phyloP scores from a whole-genome alignment of 352 stramenopile species.

The Aphanomyces astaci region DNA sequence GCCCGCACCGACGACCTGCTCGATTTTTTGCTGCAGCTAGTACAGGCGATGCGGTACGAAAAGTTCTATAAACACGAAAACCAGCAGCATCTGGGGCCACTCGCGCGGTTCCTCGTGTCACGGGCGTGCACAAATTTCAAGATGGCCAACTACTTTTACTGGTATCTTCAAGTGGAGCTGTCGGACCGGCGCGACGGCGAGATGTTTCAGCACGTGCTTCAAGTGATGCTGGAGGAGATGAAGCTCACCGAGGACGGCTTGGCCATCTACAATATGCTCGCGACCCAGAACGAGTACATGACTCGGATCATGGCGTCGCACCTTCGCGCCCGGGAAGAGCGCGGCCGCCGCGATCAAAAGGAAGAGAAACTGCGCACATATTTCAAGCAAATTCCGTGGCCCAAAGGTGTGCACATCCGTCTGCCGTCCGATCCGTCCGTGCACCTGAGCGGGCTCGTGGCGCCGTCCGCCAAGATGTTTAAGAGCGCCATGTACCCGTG shows the following conservation, averaged over 20 bases:
- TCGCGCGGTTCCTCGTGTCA: conserved; percentile 93
- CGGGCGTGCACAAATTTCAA: conserved; percentile 90
- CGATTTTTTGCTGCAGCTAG: conserved; percentile 97
- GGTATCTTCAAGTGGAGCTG: conserved; percentile 81
- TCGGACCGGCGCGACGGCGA: conserved; percentile 65
- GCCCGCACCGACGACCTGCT: conserved; percentile 96
- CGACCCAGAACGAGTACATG: conserved; percentile 91
- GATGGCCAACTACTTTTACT: conserved; percentile 98
- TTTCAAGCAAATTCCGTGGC: conserved; percentile 81
- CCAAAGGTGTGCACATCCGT: conserved; percentile 67
- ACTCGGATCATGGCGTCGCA: conserved; percentile 90
- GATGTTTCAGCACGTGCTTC: conserved; percentile 70
- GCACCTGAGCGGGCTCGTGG: conserved; percentile 83
- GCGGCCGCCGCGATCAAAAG: conserved; percentile 94
- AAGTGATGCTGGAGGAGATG: conserved; percentile 92
- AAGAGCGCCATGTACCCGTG: conserved; percentile 97
- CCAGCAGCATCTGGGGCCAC: conserved; percentile 43
- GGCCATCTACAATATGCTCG: conserved; percentile 86
- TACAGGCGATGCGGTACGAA: conserved; percentile 94
- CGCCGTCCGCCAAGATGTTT: conserved; percentile 94
- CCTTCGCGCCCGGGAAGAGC: conserved; percentile 85
- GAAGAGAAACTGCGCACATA: conserved; percentile 89
- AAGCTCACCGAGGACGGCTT: conserved; percentile 86
- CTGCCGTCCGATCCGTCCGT: conserved; percentile 83
- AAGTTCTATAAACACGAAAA: conserved; percentile 41